Conservation (phyloP, 371 early-diverging fungal genomes). For the Mortierella polycephala region DNA sequence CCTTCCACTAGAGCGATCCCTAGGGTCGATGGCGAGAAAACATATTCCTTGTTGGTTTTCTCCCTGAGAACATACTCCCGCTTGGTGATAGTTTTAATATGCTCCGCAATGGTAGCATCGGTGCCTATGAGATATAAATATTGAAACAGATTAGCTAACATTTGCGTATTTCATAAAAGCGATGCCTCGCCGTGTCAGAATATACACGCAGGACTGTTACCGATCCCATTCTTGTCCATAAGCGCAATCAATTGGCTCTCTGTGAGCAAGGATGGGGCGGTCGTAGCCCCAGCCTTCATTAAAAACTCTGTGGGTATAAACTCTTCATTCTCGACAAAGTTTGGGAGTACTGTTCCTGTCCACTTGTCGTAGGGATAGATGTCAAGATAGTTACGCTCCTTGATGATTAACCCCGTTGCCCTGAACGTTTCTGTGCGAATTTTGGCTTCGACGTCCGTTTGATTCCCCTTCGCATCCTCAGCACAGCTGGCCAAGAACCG, state of each 20-base stretch:
- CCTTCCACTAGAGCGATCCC: constrained; percentile 95
- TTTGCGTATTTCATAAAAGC: no score
- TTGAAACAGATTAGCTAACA: not conserved
- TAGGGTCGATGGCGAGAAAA: constrained; percentile 88
- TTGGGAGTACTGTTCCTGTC: constrained; percentile 77
- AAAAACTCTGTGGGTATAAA: constrained; percentile 75
- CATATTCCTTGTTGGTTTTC: constrained; percentile 55
- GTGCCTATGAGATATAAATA: constrained; percentile 73
- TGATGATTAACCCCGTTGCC: constrained; percentile 81
- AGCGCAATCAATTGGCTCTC: constrained; percentile 95
- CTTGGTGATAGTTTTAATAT: constrained; percentile 96
- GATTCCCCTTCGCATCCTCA: constrained; percentile 93
- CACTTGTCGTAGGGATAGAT: constrained; percentile 97
- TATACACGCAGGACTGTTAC: constrained; percentile 46
- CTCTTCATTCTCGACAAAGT: constrained; percentile 78
- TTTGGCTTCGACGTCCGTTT: constrained; percentile 78
- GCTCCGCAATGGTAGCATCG: constrained; percentile 99
- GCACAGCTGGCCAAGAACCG: constrained; percentile 97
- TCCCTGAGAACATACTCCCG: constrained; percentile 91
- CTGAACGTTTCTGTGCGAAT: constrained; percentile 81
- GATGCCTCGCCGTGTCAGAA: no score
- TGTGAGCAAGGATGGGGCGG: constrained; percentile 85
- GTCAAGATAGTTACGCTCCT: constrained; percentile 93
- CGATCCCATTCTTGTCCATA: constrained; percentile 99
- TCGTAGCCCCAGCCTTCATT: constrained; percentile 81